Evolutionary conservation across 371 early-diverging fungal genomes (phyloP).

Genomic region (Chytridiales sp.): DNA sequence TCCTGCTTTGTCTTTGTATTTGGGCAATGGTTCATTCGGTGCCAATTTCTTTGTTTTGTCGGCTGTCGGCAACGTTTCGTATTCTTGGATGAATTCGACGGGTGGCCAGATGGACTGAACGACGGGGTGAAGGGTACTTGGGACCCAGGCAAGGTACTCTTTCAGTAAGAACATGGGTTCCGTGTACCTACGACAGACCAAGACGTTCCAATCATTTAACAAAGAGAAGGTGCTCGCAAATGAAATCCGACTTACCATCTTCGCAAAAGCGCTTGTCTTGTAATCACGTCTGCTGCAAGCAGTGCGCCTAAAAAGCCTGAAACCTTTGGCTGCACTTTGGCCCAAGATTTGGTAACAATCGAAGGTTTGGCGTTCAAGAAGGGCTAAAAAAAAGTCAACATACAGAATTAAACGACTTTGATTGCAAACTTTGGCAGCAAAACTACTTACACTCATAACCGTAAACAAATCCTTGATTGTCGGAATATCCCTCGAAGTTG

Average conservation of each 20-base stretch:
- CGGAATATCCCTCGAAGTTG: neutral
- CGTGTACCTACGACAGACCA: conserved; percentile 14
- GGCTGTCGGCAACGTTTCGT: conserved; percentile 12
- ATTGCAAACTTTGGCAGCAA: too few species aligned
- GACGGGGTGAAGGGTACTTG: conserved; percentile 33
- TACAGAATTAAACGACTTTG: too few species aligned
- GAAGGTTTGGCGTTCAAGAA: conserved; percentile 40
- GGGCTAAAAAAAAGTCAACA: conserved; percentile 26
- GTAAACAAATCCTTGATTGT: conserved; percentile 9
- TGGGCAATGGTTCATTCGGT: neutral
- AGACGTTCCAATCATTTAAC: neutral
- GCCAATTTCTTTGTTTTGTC: too few species aligned
- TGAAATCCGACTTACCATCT: conserved; percentile 34
- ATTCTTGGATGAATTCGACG: conserved; percentile 20
- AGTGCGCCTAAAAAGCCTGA: conserved; percentile 30
- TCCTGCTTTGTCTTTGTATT: conserved; percentile 1
- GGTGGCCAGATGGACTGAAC: conserved; percentile 44
- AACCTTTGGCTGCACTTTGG: conserved; percentile 40
- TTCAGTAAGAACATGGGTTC: conserved; percentile 34
- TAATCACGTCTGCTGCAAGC: conserved; percentile 14
- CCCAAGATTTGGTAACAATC: conserved; percentile 49
- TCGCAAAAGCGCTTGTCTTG: conserved; percentile 22
- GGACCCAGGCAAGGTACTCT: conserved; percentile 37
- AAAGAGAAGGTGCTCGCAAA: neutral
- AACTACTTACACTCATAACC: conserved; percentile 18